phyloP scores from a whole-genome alignment of 2,329 filamentous ascomycete genomes.

The Aspergillus tanneri region DNA sequence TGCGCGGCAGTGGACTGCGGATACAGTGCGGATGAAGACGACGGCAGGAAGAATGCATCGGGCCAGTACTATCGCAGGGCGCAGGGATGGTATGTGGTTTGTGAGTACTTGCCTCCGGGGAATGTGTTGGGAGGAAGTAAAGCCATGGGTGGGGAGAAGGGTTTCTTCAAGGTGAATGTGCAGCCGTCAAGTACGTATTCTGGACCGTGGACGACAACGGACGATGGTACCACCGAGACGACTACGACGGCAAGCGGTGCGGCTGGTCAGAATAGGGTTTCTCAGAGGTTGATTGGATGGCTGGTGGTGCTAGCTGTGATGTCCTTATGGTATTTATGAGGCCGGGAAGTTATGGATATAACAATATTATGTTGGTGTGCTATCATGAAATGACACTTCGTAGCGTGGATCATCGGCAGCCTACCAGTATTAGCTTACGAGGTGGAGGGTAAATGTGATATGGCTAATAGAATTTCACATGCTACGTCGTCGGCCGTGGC shows the following conservation, averaged over 20 bases:
- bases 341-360: too few relatives aligned
- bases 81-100: slow-evolving; percentile 65
- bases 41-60: slow-evolving; percentile 1
- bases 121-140: slow-evolving; percentile 52
- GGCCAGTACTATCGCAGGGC: slow-evolving; percentile 19
- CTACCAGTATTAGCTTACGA: too few relatives aligned
- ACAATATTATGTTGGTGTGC: too few relatives aligned
- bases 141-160: slow-evolving; percentile 19
- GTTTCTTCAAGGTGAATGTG: slow-evolving; percentile 36
- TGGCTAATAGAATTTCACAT: background rate
- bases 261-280: background rate
- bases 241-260: background rate
- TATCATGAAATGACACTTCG: too few relatives aligned
- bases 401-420: too few relatives aligned
- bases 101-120: slow-evolving; percentile 67
- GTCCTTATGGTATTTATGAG: background rate
- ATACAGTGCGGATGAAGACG: slow-evolving; percentile 22
- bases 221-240: background rate
- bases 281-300: background rate
- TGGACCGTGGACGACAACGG: slow-evolving; percentile 16
- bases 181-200: slow-evolving; percentile 20
- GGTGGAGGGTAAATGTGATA: slow-evolving; percentile 1
- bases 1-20: slow-evolving; percentile 52
- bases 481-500: background rate
- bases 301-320: slow-evolving; percentile 7